phyloP scores from a whole-genome alignment of 352 stramenopile genomes.

The Phytophthora tubulina region DNA sequence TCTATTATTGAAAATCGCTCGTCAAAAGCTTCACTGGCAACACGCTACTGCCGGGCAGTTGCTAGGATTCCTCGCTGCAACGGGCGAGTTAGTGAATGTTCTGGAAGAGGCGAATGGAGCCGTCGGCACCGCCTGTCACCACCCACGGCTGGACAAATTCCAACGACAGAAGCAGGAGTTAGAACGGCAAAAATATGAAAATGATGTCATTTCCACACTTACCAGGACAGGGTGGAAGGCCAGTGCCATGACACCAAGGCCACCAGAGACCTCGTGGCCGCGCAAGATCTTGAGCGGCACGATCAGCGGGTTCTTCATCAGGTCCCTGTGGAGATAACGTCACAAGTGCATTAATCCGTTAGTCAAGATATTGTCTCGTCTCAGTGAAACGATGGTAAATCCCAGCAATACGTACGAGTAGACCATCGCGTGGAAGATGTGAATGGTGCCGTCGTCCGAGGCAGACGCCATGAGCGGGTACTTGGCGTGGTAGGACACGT shows the following conservation, averaged over 20 bases:
- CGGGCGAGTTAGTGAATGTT: constrained; percentile 92
- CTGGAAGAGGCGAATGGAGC: constrained; percentile 96
- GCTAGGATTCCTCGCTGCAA: constrained; percentile 21
- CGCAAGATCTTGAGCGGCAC: constrained; percentile 99
- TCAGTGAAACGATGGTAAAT: constrained; percentile 24
- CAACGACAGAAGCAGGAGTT: constrained; percentile 17
- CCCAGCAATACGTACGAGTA: constrained; percentile 91
- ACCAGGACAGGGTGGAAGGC: constrained; percentile 98
- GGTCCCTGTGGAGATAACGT: constrained; percentile 75
- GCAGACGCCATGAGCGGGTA: constrained; percentile 99
- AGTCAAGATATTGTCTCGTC: constrained; percentile 25
- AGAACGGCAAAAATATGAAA: not conserved
- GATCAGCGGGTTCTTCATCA: constrained; percentile 99
- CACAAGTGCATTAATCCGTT: constrained; percentile 17
- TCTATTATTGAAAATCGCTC: constrained; percentile 40
- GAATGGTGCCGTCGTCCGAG: constrained; percentile 98
- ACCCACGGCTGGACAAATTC: constrained; percentile 83
- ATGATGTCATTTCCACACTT: constrained; percentile 21
- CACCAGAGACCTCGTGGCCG: constrained; percentile 93
- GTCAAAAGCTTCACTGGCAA: constrained; percentile 1
- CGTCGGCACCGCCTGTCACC: constrained; percentile 95
- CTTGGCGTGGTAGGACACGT: constrained; percentile 94
- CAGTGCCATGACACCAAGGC: constrained; percentile 95
- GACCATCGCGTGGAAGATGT: constrained; percentile 99
- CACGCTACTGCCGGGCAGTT: constrained; percentile 6